These are phyloP conservation scores for Chaetoscypha palmicola DNA, from an alignment of 2,329 filamentous ascomycete species.

Conservation along the genomic window DNA sequence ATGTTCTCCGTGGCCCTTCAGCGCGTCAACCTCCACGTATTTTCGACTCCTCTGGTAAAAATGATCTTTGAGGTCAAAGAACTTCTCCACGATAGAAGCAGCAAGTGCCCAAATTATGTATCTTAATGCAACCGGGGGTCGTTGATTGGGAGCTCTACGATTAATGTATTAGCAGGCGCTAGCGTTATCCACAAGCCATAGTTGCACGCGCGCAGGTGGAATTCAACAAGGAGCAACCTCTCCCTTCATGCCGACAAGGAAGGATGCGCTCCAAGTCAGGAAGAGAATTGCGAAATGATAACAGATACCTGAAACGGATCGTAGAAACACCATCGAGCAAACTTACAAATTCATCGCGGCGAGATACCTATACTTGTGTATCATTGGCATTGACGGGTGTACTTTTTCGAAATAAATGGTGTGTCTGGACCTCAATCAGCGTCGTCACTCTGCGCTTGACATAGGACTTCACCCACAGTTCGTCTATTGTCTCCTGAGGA, in stretches of 20 bases:
- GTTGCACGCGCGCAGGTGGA: too few species aligned
- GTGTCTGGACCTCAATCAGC: conserved; percentile 45
- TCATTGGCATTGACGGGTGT: conserved; percentile 78
- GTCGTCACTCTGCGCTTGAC: too few species aligned
- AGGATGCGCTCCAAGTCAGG: too few species aligned
- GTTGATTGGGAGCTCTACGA: conserved; percentile 68
- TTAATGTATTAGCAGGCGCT: too few species aligned
- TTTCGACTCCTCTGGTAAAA: conserved; percentile 88
- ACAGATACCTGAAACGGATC: too few species aligned
- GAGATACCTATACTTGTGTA: conserved; percentile 81
- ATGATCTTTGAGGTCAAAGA: conserved; percentile 68
- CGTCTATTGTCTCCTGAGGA: conserved; percentile 64
- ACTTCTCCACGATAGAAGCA: conserved; percentile 80
- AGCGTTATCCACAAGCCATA: too few species aligned
- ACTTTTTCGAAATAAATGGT: conserved; percentile 87
- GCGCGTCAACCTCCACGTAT: conserved; percentile 82
- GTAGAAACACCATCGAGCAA: too few species aligned
- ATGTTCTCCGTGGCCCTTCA: conserved; percentile 85
- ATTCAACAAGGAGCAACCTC: too few species aligned
- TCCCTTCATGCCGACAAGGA: too few species aligned
- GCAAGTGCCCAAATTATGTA: conserved; percentile 97
- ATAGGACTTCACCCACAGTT: conserved; percentile 53
- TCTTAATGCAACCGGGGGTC: conserved; percentile 79
- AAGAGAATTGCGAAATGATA: too few species aligned
- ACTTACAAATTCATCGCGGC: conserved; percentile 75